Evolutionary conservation across 257 asterid species (phyloP).

Genomic region (Nemophila menziesii): DNA sequence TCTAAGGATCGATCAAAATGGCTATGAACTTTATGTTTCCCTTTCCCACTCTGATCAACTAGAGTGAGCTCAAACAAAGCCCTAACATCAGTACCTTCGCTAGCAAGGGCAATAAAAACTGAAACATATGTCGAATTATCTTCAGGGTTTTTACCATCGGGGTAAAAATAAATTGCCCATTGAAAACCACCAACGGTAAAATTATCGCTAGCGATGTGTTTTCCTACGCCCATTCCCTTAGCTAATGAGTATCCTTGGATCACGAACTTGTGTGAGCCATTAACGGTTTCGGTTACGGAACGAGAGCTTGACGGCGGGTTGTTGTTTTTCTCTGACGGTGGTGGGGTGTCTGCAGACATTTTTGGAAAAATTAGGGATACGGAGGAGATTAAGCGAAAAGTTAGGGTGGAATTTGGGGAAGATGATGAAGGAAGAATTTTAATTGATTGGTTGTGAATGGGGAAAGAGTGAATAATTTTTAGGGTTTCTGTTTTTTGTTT

Average conservation of each 20-base stretch:
- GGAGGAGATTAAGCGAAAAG: neutral
- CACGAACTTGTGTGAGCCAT: constrained; percentile 64
- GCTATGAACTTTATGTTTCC: constrained; percentile 79
- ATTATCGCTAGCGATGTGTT: constrained; percentile 70
- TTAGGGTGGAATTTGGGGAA: neutral
- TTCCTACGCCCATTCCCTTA: constrained; percentile 78
- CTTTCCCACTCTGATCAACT: constrained; percentile 86
- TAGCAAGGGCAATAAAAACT: constrained; percentile 66
- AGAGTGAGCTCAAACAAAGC: constrained; percentile 78
- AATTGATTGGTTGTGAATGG: neutral
- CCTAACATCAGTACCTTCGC: constrained; percentile 79
- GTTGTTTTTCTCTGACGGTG: constrained; percentile 13
- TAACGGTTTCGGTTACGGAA: constrained; percentile 61
- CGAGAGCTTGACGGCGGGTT: constrained; percentile 53
- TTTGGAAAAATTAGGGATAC: constrained; percentile 1
- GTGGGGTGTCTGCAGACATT: constrained; percentile 22
- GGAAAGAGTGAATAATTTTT: neutral
- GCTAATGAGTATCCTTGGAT: constrained; percentile 76
- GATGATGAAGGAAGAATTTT: neutral
- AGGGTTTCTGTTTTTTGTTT: neutral
- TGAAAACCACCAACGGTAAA: constrained; percentile 70
- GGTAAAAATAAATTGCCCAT: constrained; percentile 85
- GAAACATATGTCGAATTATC: constrained; percentile 66
- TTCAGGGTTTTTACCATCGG: constrained; percentile 73
- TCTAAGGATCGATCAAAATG: constrained; percentile 82